Evolutionary conservation across 2,329 filamentous ascomycete species (phyloP).

Genomic region (Fusarium agapanthi): DNA sequence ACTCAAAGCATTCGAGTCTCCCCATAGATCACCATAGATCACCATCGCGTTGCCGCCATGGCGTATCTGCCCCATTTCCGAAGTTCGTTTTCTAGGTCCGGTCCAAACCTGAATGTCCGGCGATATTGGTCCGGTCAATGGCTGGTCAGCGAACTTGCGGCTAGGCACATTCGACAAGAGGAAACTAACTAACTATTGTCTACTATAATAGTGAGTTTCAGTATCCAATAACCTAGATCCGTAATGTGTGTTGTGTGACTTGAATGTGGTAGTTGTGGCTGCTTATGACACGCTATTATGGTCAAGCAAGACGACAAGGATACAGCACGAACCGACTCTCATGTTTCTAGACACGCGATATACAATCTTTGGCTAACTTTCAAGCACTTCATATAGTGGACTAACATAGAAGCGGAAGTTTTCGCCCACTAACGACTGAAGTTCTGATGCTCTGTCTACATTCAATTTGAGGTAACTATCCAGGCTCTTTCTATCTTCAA

Average conservation of each 20-base stretch:
- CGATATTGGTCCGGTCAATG: neutral
- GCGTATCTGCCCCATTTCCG: neutral
- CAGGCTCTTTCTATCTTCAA: neutral
- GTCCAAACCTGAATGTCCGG: neutral
- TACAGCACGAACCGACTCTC: neutral
- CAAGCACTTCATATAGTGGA: neutral
- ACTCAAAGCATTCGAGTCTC: neutral
- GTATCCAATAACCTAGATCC: neutral
- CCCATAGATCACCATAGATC: neutral
- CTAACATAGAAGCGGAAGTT: neutral
- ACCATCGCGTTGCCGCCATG: neutral
- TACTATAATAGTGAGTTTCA: neutral
- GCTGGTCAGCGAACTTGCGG: neutral
- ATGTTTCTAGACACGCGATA: neutral
- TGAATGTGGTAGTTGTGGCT: neutral
- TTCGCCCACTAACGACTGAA: neutral
- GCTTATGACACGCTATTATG: neutral
- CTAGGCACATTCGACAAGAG: no score
- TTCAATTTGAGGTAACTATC: no score
- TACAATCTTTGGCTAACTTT: no score
- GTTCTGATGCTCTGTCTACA: neutral
- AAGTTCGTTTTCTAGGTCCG: neutral
- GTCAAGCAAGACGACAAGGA: neutral
- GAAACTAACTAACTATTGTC: neutral
- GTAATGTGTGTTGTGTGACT: neutral